These are phyloP conservation scores for Ligustrum vulgare DNA, from an alignment of 257 asterid species.

Conservation along the genomic window DNA sequence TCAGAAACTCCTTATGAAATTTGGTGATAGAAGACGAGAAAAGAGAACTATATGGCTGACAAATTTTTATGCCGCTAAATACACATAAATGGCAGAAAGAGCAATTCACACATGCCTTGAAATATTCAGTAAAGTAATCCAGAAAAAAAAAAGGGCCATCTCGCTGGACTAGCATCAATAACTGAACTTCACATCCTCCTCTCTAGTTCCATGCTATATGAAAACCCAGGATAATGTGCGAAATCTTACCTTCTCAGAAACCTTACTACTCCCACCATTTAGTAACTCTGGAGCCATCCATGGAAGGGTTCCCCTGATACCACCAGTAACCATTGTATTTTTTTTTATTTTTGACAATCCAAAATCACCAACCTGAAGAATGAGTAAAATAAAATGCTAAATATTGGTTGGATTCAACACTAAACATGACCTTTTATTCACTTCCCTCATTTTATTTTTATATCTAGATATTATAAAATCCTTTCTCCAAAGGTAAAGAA, in stretches of 20 bases:
- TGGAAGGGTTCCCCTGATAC: constrained; percentile 95
- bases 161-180: neutral
- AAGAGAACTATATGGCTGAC: neutral
- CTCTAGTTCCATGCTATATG: neutral
- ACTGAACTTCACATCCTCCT: neutral
- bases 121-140: neutral
- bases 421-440: neutral
- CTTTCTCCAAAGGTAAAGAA: neutral
- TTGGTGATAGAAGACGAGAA: neutral
- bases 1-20: neutral
- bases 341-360: constrained; percentile 92
- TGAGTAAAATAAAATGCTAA: neutral
- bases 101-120: neutral
- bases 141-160: neutral
- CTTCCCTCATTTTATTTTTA: neutral
- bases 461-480: neutral
- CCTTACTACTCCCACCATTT: constrained; percentile 91
- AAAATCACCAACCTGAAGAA: constrained; percentile 78
- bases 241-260: constrained; percentile 74
- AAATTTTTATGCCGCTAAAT: neutral
- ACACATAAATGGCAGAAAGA: neutral
- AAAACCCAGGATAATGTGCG: neutral
- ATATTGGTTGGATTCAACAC: constrained; percentile 10
- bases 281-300: constrained; percentile 98
- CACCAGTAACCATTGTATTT: constrained; percentile 88